Percentiles rank a stretch among this genome's conserved stretches.
phyloP scores from a whole-genome alignment of 768 basidiomycete species.

The Kwoniella botswanensis region DNA sequence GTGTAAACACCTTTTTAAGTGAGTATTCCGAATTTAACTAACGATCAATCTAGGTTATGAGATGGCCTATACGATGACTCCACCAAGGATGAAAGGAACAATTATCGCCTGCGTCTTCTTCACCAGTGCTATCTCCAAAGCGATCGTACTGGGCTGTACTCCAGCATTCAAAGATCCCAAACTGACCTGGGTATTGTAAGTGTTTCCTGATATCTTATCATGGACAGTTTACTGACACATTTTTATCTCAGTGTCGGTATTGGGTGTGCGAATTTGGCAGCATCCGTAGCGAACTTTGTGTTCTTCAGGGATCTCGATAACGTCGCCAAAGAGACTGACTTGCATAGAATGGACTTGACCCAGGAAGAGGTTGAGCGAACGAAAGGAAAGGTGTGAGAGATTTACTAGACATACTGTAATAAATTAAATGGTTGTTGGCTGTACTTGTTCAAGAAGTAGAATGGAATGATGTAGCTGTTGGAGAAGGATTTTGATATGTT shows the following conservation, averaged over 20 bases:
- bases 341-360: constrained; percentile 26
- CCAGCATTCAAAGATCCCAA: constrained; percentile 46
- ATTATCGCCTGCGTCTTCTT: constrained; percentile 47
- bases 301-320: constrained; percentile 24
- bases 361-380: constrained; percentile 19
- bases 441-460: too few relatives aligned
- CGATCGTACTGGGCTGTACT: constrained; percentile 33
- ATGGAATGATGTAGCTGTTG: too few relatives aligned
- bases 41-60: constrained; percentile 37
- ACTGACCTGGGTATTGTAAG: constrained; percentile 45
- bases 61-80: constrained; percentile 49
- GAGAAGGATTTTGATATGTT: too few relatives aligned
- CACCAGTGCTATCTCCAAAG: constrained; percentile 47
- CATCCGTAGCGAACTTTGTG: constrained; percentile 7
- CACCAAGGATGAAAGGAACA: constrained; percentile 47
- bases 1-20: neutral
- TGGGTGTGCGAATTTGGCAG: constrained; percentile 14
- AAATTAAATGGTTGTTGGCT: too few relatives aligned
- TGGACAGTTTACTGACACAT: neutral
- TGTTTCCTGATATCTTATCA: neutral
- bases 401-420: neutral
- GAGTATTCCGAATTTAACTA: neutral
- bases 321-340: constrained; percentile 6
- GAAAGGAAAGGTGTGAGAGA: constrained; percentile 4
- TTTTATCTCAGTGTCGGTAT: constrained; percentile 10